phyloP scores from a whole-genome alignment of 2,329 filamentous ascomycete species.

The Cercospora zeina region DNA sequence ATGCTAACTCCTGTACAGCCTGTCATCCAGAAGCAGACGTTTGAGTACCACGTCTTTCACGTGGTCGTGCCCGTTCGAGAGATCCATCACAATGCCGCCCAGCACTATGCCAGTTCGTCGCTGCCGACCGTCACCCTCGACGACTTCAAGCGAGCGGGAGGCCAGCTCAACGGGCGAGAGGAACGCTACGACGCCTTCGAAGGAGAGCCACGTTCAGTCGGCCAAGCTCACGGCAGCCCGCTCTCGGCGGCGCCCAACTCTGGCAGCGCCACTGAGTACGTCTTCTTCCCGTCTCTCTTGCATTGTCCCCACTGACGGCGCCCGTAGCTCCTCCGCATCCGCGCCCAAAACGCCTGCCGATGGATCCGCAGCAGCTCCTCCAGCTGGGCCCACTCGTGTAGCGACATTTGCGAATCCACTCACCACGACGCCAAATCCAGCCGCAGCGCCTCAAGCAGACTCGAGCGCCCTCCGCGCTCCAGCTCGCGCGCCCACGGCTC shows the following conservation, averaged over 20 bases:
- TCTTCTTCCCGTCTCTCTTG: neutral
- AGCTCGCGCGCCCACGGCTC: constrained; percentile 11
- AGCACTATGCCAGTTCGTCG: constrained; percentile 64
- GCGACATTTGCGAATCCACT: constrained; percentile 10
- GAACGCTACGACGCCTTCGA: constrained; percentile 60
- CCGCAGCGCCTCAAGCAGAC: neutral
- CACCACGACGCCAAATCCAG: neutral
- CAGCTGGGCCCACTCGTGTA: constrained; percentile 10
- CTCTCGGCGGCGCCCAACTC: neutral
- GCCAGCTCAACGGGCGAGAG: constrained; percentile 55
- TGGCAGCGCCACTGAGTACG: constrained; percentile 1
- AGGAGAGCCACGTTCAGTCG: constrained; percentile 56
- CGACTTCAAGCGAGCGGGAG: constrained; percentile 61
- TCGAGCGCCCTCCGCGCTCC: constrained; percentile 5
- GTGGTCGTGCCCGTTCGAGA: constrained; percentile 71
- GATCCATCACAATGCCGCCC: constrained; percentile 64
- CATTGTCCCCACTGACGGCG: neutral
- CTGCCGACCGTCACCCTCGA: constrained; percentile 64
- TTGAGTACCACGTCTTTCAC: constrained; percentile 66
- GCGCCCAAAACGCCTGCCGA: neutral
- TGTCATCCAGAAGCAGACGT: constrained; percentile 65
- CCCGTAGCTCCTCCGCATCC: neutral
- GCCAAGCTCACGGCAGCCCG: constrained; percentile 23
- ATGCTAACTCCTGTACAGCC: constrained; percentile 17
- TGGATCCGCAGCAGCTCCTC: constrained; percentile 12